Base-by-base conservation (phyloP, 148 eudicot species). In the Camellia sinensis region DNA sequence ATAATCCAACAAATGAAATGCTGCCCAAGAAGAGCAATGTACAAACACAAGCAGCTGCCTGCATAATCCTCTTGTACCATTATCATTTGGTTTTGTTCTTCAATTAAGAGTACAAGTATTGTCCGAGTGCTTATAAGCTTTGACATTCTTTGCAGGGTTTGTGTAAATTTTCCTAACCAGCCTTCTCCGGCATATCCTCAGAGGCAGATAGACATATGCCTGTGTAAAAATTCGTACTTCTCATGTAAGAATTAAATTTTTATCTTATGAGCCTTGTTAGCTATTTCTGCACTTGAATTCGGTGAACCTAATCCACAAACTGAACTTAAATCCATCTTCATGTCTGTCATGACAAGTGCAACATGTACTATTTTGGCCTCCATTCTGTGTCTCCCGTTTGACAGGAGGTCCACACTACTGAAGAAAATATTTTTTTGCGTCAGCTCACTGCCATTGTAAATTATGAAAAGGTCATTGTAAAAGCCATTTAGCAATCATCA, bases 1-100 rank as follows among this genome's bases (percentile, higher is more conserved):
- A 22, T 91, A 79, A 83, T 71, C 61, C 79, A n/a, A 46, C 61
- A 77, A 22, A 68, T 4, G 44, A 8, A 52, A 44, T 13, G 37
- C 37, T 29, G 37, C 1, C 41, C 70, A 76, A 48, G 54, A 21
- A 60, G 78, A n/a, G 65, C 53, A 57, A 74, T 11, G 57, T 29
- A 72, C 7, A 75, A 41, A 60, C 29, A 18, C 22, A 60, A 41
- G 46, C 63, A 29, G 40, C 65, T 41, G 14, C 15, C 29, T 37
- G 52, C 48, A 18, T 40, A 10, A 59, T 74, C 40, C 75, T 52
- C 13, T 71, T 53, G 64, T 7, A 56, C 48, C 22, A 41, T 17
- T 41, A 60, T 74, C 22, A 56, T n/a, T 54, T 74, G n/a, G 29
- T 59, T 74, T 15, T 74, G 52, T 19, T 70, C 54, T 70, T 70